Evolutionary conservation across 345 rosid species (phyloP).

Genomic region (Corchorus olitorius): DNA sequence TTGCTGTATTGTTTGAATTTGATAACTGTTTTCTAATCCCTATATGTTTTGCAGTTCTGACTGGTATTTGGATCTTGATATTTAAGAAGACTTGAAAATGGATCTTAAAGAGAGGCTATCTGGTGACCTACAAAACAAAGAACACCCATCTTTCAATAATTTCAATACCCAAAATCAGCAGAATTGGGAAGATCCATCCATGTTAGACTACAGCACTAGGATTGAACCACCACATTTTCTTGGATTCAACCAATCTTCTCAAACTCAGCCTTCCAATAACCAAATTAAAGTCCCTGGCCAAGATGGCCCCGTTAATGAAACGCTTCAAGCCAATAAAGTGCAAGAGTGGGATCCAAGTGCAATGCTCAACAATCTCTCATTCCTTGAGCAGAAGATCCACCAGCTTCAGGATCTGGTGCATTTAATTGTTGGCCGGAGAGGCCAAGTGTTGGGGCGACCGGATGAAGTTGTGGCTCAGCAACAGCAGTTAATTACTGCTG

Average conservation of each 20-base stretch:
- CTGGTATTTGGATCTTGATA: constrained; percentile 16
- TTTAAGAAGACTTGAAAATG: constrained; percentile 41
- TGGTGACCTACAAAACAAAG: constrained; percentile 35
- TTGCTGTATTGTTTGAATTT: background rate
- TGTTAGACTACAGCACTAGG: constrained; percentile 50
- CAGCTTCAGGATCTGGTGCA: constrained; percentile 89
- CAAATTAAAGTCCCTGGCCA: constrained; percentile 39
- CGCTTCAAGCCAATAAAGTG: constrained; percentile 39
- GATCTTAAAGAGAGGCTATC: constrained; percentile 55
- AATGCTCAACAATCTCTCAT: constrained; percentile 76
- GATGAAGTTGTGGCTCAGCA: constrained; percentile 68
- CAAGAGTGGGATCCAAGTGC: constrained; percentile 90
- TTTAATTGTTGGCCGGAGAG: constrained; percentile 54
- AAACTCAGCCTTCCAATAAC: constrained; percentile 28
- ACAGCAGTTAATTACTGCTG: constrained; percentile 80
- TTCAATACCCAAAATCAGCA: constrained; percentile 46
- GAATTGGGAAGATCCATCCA: constrained; percentile 62
- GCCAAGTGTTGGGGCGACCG: constrained; percentile 49
- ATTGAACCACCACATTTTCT: constrained; percentile 40
- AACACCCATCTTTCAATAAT: constrained; percentile 37
- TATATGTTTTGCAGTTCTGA: constrained; percentile 20
- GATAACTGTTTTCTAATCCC: constrained; percentile 5
- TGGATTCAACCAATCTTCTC: constrained; percentile 41
- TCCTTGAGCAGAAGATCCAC: constrained; percentile 86
- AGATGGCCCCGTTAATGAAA: constrained; percentile 39